Evolutionary conservation across 2,329 filamentous ascomycete genomes (phyloP).

Genomic region (Cordyceps cateniannulata): DNA sequence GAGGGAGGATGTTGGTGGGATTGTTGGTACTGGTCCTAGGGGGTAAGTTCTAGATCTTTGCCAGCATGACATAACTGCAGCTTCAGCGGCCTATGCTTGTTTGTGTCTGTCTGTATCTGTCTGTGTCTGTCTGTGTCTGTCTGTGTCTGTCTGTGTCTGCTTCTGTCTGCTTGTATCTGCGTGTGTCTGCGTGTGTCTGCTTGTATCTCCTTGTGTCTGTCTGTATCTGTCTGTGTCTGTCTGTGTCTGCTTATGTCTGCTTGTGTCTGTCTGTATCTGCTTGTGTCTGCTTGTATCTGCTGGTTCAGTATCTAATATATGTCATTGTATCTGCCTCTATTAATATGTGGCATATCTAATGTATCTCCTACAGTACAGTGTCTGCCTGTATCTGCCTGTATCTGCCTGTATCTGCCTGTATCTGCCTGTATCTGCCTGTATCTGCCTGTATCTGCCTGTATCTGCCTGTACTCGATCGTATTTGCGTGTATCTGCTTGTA

Average conservation of each 20-base stretch:
- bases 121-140: too few species aligned
- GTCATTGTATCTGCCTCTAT: not conserved
- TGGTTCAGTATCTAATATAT: not conserved
- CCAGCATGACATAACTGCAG: not conserved
- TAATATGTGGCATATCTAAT: not conserved
- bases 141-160: too few species aligned
- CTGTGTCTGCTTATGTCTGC: too few species aligned
- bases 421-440: not conserved
- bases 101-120: not conserved
- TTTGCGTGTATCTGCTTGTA: not conserved
- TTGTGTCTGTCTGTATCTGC: too few species aligned
- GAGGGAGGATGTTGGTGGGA: not conserved
- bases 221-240: too few species aligned
- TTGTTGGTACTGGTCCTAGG: not conserved
- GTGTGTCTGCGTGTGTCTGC: not conserved
- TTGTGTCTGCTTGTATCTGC: too few species aligned
- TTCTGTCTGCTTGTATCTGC: too few species aligned
- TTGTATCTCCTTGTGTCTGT: not conserved
- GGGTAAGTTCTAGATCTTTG: not conserved
- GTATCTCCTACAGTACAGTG: not conserved
- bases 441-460: not conserved
- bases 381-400: not conserved
- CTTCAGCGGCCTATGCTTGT: not conserved
- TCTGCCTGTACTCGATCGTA: not conserved
- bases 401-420: not conserved